Evolutionary conservation across 2,329 filamentous ascomycete genomes (phyloP), one percentile per base, ranked within the genome.

Genomic region (Penicillium glabrum): DNA sequence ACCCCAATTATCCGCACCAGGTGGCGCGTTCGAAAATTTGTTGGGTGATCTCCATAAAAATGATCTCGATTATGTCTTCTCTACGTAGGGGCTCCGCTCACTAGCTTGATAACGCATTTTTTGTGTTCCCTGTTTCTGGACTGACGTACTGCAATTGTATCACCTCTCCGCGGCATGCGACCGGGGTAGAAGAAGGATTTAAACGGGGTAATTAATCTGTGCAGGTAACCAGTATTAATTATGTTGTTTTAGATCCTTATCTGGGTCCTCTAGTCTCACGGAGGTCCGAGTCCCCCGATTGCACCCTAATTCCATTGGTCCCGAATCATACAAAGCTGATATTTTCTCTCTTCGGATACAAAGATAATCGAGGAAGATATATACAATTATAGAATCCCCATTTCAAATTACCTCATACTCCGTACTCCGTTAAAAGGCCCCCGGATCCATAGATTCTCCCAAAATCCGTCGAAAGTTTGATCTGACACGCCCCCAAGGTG

Each of bases 111-210:
- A 31, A 21, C 11, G 14, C 43, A 37, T 53, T 53, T 37, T 53
- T 53, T 50, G 52, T 59, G 27, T 66, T 66, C 58, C 62, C 58
- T 60, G 59, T 65, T 62, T 65, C 56, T 56, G 49, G 35, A 57
- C 57, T 60, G 58, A 65, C 63, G 63, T 60, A 62, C 45, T 37
- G 21, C 50, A 39, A 57, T 51, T 56, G 57, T 66, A 60, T 51
- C 46, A 63, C 62, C 43, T 39, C 46, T 41, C 45, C 31, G 44
- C 48, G 48, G 45, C 10, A 43, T 29, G 51, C 31, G 46, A 54
- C 51, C 33, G 48, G 46, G 33, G 47, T 35, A 29, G 23, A 51
- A 39, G 23, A 31, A 45, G n/a, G 19, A 41, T 19, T 14, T 41
- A 21, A 53, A 46, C 21, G 26, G 43, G 24, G 43, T 26, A 46